phyloP scores from a whole-genome alignment of 1,284 basidiomycete genomes.

The Salmacisia buchloeana region DNA sequence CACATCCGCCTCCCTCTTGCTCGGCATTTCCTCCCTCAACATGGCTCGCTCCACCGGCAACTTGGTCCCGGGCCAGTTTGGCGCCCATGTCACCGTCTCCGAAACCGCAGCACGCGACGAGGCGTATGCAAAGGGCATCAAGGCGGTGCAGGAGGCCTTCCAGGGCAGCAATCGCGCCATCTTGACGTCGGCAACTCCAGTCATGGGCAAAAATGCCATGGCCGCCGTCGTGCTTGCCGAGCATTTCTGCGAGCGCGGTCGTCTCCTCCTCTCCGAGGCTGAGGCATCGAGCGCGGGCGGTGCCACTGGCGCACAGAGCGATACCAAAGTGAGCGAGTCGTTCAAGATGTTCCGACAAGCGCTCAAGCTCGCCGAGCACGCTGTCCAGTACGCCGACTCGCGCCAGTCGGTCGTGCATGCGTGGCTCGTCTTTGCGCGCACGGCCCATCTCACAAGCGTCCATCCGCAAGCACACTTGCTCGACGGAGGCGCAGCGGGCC shows the following conservation, averaged over 20 bases:
- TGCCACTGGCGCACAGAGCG: slow-evolving; percentile 9
- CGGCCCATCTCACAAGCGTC: slow-evolving; percentile 28
- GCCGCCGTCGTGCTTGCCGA: slow-evolving; percentile 42
- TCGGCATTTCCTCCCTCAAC: slow-evolving; percentile 44
- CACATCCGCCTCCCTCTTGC: slow-evolving; percentile 20
- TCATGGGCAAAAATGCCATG: slow-evolving; percentile 30
- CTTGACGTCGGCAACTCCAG: neutral
- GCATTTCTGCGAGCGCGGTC: slow-evolving; percentile 6
- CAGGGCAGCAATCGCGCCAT: slow-evolving; percentile 36
- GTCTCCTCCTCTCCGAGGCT: neutral
- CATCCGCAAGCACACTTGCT: neutral
- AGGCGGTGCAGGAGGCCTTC: slow-evolving; percentile 40
- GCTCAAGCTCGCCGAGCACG: slow-evolving; percentile 47
- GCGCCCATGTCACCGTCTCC: slow-evolving; percentile 27
- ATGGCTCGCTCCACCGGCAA: slow-evolving; percentile 28
- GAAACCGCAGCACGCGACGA: slow-evolving; percentile 39
- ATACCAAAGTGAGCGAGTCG: slow-evolving; percentile 22
- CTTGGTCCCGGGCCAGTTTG: slow-evolving; percentile 34
- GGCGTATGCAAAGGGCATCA: slow-evolving; percentile 42
- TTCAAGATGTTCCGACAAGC: slow-evolving; percentile 30
- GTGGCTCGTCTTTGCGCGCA: slow-evolving; percentile 39
- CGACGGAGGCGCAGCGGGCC: neutral
- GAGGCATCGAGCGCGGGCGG: slow-evolving; percentile 10
- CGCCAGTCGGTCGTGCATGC: slow-evolving; percentile 36
- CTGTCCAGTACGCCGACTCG: slow-evolving; percentile 46